These are phyloP conservation scores for Cudoniella acicularis DNA, from an alignment of 495 filamentous ascomycete species.

Conservation along the genomic window DNA sequence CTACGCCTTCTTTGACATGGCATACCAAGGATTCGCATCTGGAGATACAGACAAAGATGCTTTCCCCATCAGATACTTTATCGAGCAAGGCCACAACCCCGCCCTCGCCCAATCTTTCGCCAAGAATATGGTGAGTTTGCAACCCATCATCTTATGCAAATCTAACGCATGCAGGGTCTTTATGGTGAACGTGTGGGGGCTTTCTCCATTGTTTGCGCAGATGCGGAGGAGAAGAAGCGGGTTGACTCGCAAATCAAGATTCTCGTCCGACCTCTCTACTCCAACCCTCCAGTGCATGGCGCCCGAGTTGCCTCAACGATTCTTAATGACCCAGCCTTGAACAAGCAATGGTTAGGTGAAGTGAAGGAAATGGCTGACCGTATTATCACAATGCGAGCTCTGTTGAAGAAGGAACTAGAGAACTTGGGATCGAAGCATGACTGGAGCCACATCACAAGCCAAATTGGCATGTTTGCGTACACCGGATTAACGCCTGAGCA, in stretches of 20 bases:
- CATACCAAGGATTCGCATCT: slow-evolving; percentile 96
- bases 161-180: slow-evolving; percentile 58
- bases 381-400: slow-evolving; percentile 94
- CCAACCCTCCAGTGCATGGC: slow-evolving; percentile 94
- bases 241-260: slow-evolving; percentile 99
- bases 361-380: slow-evolving; percentile 99
- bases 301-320: slow-evolving; percentile 92
- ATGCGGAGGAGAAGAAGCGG: slow-evolving; percentile 88
- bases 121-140: slow-evolving; percentile 89
- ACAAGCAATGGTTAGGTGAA: slow-evolving; percentile 92
- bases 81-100: slow-evolving; percentile 86
- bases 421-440: slow-evolving; percentile 91
- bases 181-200: slow-evolving; percentile 98
- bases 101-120: slow-evolving; percentile 92
- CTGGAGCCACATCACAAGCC: slow-evolving; percentile 97
- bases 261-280: slow-evolving; percentile 93
- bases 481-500: slow-evolving; percentile 89
- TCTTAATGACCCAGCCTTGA: slow-evolving; percentile 80
- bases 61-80: slow-evolving; percentile 87
- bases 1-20: slow-evolving; percentile 99
- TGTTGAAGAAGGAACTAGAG: slow-evolving; percentile 91
- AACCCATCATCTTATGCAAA: background rate
- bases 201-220: slow-evolving; percentile 86
- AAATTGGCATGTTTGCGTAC: slow-evolving; percentile 99
- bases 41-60: slow-evolving; percentile 90